phyloP scores from a whole-genome alignment of 768 basidiomycete species.

The Rhodotorula toruloides region DNA sequence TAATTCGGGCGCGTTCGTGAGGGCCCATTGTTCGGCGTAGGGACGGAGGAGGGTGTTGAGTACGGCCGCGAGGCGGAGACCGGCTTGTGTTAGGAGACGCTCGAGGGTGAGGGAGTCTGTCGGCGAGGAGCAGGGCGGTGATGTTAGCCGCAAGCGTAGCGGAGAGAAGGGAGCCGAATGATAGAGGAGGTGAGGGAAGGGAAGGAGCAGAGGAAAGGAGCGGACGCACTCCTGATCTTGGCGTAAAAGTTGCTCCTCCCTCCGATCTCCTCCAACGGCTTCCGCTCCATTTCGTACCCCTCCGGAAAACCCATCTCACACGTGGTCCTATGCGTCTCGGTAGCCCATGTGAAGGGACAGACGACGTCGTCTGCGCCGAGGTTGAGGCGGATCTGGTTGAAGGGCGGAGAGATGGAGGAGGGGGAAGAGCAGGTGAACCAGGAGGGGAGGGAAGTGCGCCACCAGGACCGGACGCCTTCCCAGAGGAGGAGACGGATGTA shows the following conservation, averaged over 20 bases:
- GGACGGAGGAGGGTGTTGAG: slow-evolving; percentile 54
- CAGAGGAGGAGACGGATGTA: slow-evolving; percentile 72
- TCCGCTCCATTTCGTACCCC: slow-evolving; percentile 12
- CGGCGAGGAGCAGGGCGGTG: too few species aligned
- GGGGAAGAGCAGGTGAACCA: slow-evolving; percentile 67
- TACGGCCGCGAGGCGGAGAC: slow-evolving; percentile 73
- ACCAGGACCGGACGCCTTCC: slow-evolving; percentile 72
- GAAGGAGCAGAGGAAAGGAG: slow-evolving; percentile 50
- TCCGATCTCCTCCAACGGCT: slow-evolving; percentile 48
- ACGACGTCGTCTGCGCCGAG: slow-evolving; percentile 1
- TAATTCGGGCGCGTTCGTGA: not conserved
- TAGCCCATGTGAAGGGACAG: slow-evolving; percentile 39
- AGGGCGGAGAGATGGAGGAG: slow-evolving; percentile 5
- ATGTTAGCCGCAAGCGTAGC: too few species aligned
- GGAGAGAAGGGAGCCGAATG: not conserved
- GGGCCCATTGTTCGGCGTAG: not conserved
- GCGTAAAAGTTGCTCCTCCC: slow-evolving; percentile 78
- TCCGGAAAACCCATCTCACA: slow-evolving; percentile 37
- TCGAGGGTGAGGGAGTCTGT: slow-evolving; percentile 64
- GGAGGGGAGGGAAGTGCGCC: slow-evolving; percentile 56
- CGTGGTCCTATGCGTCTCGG: slow-evolving; percentile 33
- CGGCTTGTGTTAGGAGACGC: slow-evolving; percentile 73
- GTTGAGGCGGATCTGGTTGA: not conserved
- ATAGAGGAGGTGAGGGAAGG: slow-evolving; percentile 47
- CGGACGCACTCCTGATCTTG: slow-evolving; percentile 51